A percentile compares a stretch with the other conserved stretches of the same genome.
phyloP scores from a whole-genome alignment of 2,329 filamentous ascomycete genomes.

The Neonectria ditissima region DNA sequence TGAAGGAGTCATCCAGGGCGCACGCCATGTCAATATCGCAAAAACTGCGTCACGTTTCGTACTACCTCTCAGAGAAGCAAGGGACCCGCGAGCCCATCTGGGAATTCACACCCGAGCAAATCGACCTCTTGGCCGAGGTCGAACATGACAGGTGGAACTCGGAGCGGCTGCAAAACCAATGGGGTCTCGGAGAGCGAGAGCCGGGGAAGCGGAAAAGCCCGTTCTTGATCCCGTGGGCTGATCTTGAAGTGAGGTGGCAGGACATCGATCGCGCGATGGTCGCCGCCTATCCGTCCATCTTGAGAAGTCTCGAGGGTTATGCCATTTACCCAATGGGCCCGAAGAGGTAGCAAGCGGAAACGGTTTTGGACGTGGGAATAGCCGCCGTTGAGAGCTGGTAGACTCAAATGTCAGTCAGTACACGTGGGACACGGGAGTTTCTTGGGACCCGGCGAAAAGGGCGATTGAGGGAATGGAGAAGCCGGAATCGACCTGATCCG shows the following conservation, averaged over 20 bases:
- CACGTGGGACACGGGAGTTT: not conserved
- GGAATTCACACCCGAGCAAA: not conserved
- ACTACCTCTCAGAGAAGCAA: conserved; percentile 6
- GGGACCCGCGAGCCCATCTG: not conserved
- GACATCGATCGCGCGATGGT: conserved; percentile 6
- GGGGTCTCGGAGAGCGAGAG: not conserved
- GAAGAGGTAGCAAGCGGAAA: not conserved
- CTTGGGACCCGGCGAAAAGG: not conserved
- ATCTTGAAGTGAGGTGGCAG: not conserved
- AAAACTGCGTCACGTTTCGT: not conserved
- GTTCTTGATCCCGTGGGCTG: conserved; percentile 4
- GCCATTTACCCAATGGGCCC: conserved; percentile 4
- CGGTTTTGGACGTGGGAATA: not conserved
- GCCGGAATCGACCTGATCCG: not conserved
- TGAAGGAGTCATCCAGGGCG: conserved; percentile 3
- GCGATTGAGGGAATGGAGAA: not conserved
- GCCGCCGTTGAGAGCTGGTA: not conserved
- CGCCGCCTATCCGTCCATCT: not conserved
- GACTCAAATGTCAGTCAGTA: not conserved
- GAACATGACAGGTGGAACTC: conserved; percentile 7
- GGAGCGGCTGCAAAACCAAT: conserved; percentile 3
- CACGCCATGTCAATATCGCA: conserved; percentile 6
- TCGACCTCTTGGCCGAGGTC: not conserved
- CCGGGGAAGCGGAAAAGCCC: conserved; percentile 3
- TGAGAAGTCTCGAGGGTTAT: not conserved